Evolutionary conservation across 1,284 basidiomycete genomes (phyloP), one percentile per base, ranked within the genome.

Genomic region (Leccinum solheimii): DNA sequence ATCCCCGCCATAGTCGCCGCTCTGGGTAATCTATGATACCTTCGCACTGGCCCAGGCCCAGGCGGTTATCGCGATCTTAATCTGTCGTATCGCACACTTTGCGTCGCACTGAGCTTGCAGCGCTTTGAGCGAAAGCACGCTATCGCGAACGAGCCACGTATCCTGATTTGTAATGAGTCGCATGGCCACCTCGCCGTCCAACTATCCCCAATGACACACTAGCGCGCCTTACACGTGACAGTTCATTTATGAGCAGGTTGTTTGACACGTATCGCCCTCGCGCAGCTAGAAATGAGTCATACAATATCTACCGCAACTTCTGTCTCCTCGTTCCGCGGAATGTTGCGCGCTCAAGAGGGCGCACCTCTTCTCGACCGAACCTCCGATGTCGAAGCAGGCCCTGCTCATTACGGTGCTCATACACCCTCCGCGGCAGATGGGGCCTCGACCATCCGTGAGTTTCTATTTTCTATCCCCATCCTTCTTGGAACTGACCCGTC

Each of bases 291-390:
- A 36, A 72, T 73, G 72, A 61, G 58, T 27, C 58, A 51, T 32
- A 66, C 74, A 11, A 62, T 76, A 40, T 74, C 72, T 16, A 68
- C 72, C 8, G 21, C 72, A 3, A 74, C 75, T 19, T 73, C 72
- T 16, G 1, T 66, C 19, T 62, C 70, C n/a, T 74, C 75, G 0
- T 58, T 74, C n/a, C 71, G 65, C 7, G 72, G 38, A 43, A 62
- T 76, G 50, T 34, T 66, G 14, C 68, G 34, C 38, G 62, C 61
- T 0, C 65, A 68, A 43, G 72, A 73, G 53, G 66, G 51, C 5
- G 61, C 65, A 2, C 62, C 64, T 0, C 74, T 76, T 30, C 65
- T 75, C 21, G 56, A 51, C 38, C 62, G 56, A 49, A 61, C 32
- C 19, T 45, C 43, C 43, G 75, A 73, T 19, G 59, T 74, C 30